Conservation (phyloP, 2,329 filamentous ascomycete genomes). For the Xylaria hypoxylon region DNA sequence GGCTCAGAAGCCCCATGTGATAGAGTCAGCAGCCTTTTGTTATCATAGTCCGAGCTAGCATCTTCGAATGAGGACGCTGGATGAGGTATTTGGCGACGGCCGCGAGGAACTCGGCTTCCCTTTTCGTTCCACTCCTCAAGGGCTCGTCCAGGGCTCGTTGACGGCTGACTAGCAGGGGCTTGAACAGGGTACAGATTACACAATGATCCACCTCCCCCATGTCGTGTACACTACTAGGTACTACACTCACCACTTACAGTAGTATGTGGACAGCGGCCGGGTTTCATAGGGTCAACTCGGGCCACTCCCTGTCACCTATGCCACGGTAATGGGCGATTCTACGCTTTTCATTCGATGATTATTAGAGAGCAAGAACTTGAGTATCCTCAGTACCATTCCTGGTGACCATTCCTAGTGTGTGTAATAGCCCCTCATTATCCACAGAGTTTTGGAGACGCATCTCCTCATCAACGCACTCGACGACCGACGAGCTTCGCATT, state of each 20-base stretch:
- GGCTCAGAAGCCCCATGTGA: constrained; percentile 30
- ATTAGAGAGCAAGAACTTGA: constrained; percentile 47
- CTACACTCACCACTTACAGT: not conserved
- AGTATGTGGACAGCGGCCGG: constrained; percentile 47
- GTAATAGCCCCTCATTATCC: constrained; percentile 46
- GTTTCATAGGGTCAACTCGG: constrained; percentile 51
- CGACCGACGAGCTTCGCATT: constrained; percentile 44
- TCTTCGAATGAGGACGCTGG: constrained; percentile 44
- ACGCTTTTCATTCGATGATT: constrained; percentile 49
- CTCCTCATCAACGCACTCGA: constrained; percentile 44
- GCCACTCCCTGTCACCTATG: constrained; percentile 48
- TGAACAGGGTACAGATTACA: constrained; percentile 45
- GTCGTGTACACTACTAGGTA: constrained; percentile 23
- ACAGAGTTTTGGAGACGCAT: constrained; percentile 45
- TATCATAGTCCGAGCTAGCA: constrained; percentile 35
- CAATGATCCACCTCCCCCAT: constrained; percentile 43
- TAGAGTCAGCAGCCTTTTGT: constrained; percentile 36
- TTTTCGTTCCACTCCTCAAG: constrained; percentile 45
- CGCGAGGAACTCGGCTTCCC: constrained; percentile 44
- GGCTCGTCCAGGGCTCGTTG: constrained; percentile 37
- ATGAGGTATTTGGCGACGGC: constrained; percentile 48
- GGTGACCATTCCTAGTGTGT: too few species aligned
- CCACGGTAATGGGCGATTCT: constrained; percentile 46
- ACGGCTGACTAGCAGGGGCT: constrained; percentile 48
- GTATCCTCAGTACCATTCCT: constrained; percentile 43